Evolutionary conservation across 202 grass and related monocot species (phyloP).

Genomic region (Digitaria exilis): DNA sequence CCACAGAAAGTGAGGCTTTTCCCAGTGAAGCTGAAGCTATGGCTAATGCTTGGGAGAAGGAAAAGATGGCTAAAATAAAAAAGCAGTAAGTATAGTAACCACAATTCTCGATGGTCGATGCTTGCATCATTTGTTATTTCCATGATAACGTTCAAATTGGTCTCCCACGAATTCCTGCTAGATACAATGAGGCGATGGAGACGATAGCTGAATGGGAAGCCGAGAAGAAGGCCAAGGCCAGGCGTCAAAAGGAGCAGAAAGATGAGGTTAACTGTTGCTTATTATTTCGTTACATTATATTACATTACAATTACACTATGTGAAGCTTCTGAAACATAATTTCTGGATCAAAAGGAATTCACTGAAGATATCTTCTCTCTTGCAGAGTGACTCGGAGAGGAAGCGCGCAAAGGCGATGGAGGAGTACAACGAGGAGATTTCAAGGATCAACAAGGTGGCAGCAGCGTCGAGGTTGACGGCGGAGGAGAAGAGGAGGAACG

Average conservation of each 20-base stretch:
- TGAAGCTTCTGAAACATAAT: background rate
- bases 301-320: background rate
- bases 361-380: background rate
- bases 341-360: background rate
- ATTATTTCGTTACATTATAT: background rate
- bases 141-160: background rate
- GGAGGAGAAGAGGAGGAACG: constrained; percentile 58
- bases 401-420: constrained; percentile 45
- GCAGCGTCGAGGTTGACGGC: constrained; percentile 38
- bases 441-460: constrained; percentile 63
- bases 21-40: constrained; percentile 34
- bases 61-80: constrained; percentile 63
- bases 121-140: background rate
- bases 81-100: constrained; percentile 38
- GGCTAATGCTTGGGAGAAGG: constrained; percentile 68
- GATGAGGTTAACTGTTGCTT: constrained; percentile 49
- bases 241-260: constrained; percentile 45
- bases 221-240: constrained; percentile 68
- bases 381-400: constrained; percentile 49
- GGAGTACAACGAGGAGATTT: constrained; percentile 62
- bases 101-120: background rate
- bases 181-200: constrained; percentile 52
- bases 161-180: background rate
- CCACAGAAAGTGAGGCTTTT: background rate
- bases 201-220: constrained; percentile 68